Conservation (phyloP, 768 basidiomycete species). For the Collybia sp. region DNA sequence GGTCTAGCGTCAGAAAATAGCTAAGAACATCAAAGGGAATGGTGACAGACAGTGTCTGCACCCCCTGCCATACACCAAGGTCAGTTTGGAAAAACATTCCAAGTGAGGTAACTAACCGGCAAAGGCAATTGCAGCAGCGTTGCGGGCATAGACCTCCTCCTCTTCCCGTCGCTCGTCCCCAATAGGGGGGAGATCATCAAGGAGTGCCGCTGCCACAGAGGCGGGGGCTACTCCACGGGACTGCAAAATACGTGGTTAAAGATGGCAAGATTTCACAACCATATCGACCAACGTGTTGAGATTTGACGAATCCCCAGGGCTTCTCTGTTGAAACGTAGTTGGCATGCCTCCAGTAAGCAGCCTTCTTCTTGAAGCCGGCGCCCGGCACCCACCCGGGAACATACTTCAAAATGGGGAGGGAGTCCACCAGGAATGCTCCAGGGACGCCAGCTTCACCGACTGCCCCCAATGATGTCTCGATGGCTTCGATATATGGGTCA, state of each 20-base stretch:
- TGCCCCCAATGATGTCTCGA: not conserved
- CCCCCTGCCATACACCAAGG: too few relatives aligned
- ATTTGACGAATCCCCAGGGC: conserved; percentile 17
- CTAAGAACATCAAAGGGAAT: too few relatives aligned
- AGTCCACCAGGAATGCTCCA: too few relatives aligned
- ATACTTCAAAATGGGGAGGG: conserved; percentile 35
- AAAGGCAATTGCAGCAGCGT: conserved; percentile 8
- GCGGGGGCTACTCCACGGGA: not conserved
- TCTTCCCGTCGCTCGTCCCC: not conserved
- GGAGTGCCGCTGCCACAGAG: conserved; percentile 1
- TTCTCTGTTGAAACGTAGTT: conserved; percentile 28
- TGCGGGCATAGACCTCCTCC: conserved; percentile 6
- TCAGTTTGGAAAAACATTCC: too few relatives aligned
- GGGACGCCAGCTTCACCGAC: conserved; percentile 3
- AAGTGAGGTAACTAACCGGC: conserved; percentile 1
- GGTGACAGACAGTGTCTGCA: too few relatives aligned
- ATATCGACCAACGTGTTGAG: conserved; percentile 1
- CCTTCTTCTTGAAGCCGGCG: conserved; percentile 36
- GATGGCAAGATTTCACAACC: not conserved
- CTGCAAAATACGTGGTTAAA: not conserved
- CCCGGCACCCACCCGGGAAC: conserved; percentile 47
- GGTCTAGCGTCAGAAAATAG: too few relatives aligned
- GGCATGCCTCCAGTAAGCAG: conserved; percentile 27
- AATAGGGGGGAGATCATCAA: conserved; percentile 1
- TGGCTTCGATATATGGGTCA: conserved; percentile 4